Percentiles rank a stretch among this genome's conserved stretches.
Conservation (phyloP, 768 basidiomycete genomes). For the Coprinellus aureogranulatus region DNA sequence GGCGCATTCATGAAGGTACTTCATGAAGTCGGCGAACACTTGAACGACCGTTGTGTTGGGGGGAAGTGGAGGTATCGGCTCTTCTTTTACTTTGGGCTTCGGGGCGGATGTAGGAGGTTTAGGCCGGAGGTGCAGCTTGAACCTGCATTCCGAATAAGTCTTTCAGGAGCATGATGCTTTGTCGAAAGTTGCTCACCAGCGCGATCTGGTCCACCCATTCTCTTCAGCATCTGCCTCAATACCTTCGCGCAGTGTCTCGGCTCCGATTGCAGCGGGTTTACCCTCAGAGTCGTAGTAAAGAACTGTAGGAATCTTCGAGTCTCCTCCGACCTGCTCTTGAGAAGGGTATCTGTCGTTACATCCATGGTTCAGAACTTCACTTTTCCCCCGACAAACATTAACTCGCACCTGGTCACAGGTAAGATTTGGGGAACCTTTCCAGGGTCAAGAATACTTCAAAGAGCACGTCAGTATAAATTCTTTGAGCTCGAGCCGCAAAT, state of each 20-base stretch:
- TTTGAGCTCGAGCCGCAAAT: too few relatives aligned
- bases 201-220: conserved; percentile 31
- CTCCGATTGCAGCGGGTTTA: conserved; percentile 34
- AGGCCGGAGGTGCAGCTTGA: conserved; percentile 22
- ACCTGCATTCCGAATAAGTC: conserved; percentile 16
- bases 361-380: too few relatives aligned
- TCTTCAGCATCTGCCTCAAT: conserved; percentile 34
- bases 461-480: neutral
- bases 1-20: conserved; percentile 37
- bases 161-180: too few relatives aligned
- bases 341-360: neutral
- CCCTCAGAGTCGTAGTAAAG: conserved; percentile 40
- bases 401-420: neutral
- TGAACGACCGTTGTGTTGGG: conserved; percentile 29
- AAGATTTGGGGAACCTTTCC: conserved; percentile 16
- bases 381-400: too few relatives aligned
- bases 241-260: conserved; percentile 35
- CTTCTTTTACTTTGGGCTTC: neutral
- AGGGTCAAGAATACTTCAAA: conserved; percentile 23
- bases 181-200: conserved; percentile 42
- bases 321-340: conserved; percentile 29
- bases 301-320: conserved; percentile 42
- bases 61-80: neutral
- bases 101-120: too few relatives aligned
- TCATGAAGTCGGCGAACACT: conserved; percentile 40